These are phyloP conservation scores for Plasmodium blacklocki DNA, from an alignment of 169 alveolate genomes.

Conservation along the genomic window DNA sequence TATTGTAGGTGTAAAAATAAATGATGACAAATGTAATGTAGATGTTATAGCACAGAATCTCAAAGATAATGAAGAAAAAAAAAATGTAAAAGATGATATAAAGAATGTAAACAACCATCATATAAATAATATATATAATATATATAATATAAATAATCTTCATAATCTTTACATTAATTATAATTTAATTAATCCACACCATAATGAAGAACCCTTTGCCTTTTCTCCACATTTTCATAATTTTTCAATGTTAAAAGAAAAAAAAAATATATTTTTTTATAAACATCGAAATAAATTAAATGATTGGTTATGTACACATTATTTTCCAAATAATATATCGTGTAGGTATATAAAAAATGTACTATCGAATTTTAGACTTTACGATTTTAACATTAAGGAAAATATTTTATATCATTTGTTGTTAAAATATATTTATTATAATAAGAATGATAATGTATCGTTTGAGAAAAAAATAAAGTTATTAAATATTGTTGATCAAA, in stretches of 20 bases:
- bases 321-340: slow-evolving; percentile 20
- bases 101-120: no score
- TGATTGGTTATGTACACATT: slow-evolving; percentile 27
- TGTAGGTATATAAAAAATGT: slow-evolving; percentile 20
- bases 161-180: no score
- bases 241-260: neutral
- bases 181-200: no score
- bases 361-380: slow-evolving; percentile 2
- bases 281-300: slow-evolving; percentile 12
- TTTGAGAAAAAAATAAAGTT: neutral
- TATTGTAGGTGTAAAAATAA: slow-evolving; percentile 45
- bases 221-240: neutral
- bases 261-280: neutral
- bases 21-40: neutral
- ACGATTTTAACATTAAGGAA: slow-evolving; percentile 60
- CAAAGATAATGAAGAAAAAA: neutral
- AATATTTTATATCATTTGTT: slow-evolving; percentile 41
- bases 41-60: neutral
- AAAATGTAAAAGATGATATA: no score
- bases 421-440: slow-evolving; percentile 22
- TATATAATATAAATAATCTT: no score
- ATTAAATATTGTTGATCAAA: slow-evolving; percentile 16
- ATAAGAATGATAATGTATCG: neutral
- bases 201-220: no score
- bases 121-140: no score